Percentiles rank a stretch among this genome's conserved stretches.
phyloP scores from a whole-genome alignment of 2,329 filamentous ascomycete species.

The Aureobasidium zeae region DNA sequence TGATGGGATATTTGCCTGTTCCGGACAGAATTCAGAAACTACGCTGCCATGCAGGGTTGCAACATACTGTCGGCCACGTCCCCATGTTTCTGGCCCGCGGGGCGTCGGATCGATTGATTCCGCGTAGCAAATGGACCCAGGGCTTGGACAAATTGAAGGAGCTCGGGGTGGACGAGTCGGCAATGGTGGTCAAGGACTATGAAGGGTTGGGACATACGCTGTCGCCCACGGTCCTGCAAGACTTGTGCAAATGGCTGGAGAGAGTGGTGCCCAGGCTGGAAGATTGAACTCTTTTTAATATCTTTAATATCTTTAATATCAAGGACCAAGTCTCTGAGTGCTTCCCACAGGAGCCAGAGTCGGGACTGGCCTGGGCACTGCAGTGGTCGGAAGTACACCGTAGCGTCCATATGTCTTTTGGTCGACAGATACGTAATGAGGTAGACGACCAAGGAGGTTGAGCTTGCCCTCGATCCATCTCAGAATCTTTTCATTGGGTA shows the following conservation, averaged over 20 bases:
- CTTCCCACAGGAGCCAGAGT: conserved; percentile 40
- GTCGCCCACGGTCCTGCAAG: conserved; percentile 35
- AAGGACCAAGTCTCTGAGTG: conserved; percentile 62
- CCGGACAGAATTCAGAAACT: conserved; percentile 32
- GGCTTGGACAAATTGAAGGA: conserved; percentile 34
- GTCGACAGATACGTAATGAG: conserved; percentile 88
- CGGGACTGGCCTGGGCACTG: conserved; percentile 18
- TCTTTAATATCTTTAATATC: conserved; percentile 24
- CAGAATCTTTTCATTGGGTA: conserved; percentile 78
- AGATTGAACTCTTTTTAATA: conserved; percentile 11
- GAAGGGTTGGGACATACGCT: conserved; percentile 41
- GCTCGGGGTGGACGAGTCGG: conserved; percentile 32
- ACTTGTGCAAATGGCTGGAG: conserved; percentile 37
- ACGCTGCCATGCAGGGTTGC: conserved; percentile 30
- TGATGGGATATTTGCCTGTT: conserved; percentile 42
- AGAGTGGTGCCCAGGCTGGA: conserved; percentile 32
- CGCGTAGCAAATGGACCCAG: conserved; percentile 34
- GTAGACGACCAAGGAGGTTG: conserved; percentile 72
- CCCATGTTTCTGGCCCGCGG: conserved; percentile 41
- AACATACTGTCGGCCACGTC: conserved; percentile 29
- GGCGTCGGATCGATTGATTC: conserved; percentile 40
- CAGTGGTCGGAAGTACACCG: conserved; percentile 60
- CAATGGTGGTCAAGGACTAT: conserved; percentile 38
- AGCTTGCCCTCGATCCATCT: conserved; percentile 83
- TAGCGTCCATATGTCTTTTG: conserved; percentile 94